Base-by-base conservation (phyloP, 495 filamentous ascomycete genomes). In the Lentithecium fluviatile region DNA sequence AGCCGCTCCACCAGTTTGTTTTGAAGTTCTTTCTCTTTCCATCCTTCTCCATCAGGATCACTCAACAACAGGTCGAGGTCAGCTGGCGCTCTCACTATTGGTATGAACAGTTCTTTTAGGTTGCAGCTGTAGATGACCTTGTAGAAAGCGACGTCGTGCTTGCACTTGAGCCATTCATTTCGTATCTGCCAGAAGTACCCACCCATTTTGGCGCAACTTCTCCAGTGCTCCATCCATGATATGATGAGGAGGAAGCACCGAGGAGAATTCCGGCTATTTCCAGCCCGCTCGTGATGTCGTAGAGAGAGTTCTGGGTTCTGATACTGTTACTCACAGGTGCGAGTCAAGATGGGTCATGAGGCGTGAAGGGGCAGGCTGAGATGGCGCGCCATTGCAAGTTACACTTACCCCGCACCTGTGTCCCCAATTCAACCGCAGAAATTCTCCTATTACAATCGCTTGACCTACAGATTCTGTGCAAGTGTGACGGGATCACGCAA, bases 231-330 rank as follows among this genome's bases (percentile, higher is more conserved):
- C 5, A 76, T 64, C 15, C 53, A 56, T 38, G 40, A 40, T 6
- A 76, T 65, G 42, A 71, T 61, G 0, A 76, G 23, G 0, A 73
- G 71, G 32, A 76, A 72, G 13, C 52, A 0, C 66, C 69, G 10
- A 76, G 63, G 13, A 75, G 55, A 20, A 72, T 12, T 25, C 74
- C 74, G 15, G 69, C 73, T 2, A 71, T 66, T 54, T 76, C 74
- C 15, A 76, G 45, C 15, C 74, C 74, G 10, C 67, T 70, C 66
- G 78, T 77, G 47, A 49, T 45, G 29, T 23, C 24, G 6, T 38
- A 29, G 38, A 25, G 8, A 19, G 45, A 15, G 47, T 26, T 37
- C 7, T 21, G 15, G 40, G 47, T n/a, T n/a, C n/a, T n/a, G n/a
- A n/a, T n/a, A n/a, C n/a, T n/a, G n/a, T n/a, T n/a, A n/a, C n/a